Evolutionary conservation across 2,329 filamentous ascomycete species (phyloP), one percentile per base, ranked within the genome.

Genomic region (Peltaster fructicola): DNA sequence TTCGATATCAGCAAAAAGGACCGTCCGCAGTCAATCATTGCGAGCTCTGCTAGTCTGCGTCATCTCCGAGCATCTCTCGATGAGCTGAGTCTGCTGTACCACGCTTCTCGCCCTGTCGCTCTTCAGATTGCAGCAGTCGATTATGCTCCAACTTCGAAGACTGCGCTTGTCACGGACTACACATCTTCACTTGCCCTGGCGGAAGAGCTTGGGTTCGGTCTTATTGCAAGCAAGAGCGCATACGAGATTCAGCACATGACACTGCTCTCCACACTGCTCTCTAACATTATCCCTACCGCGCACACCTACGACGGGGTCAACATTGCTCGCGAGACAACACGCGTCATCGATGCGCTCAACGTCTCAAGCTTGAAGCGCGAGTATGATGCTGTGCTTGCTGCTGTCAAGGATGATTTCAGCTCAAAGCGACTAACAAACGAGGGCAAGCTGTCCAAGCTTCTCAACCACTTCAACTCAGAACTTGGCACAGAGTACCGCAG

Each of bases 221-320:
- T 98, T 20, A 69, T 98, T 22, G 68, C 78, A 35, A 92, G 81
- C 49, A 70, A 71, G 26, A 92, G 82, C 15, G 72, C 78, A 15
- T 84, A 90, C 39, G 88, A 98, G 58, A 66, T 77, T 23, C 88
- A 98, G 61, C 88, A 98, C 56, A 92, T 92, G 76, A 68, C 82
- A 6, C 57, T 92, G n/a, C 73, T 91, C 41, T 69, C 82, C 1
- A 92, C 81, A 3, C 56, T 91, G 13, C 59, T 91, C 32, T 76
- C 82, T 11, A 72, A 68, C 22, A 57, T 88, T 8, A 50, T 85
- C 14, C 82, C 82, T n/a, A 79, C 77, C 0, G 63, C 92, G 14
- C 82, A 92, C 50, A 70, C 82, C 38, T 91, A 88, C 46, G 82
- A 92, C 46, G 84, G 82, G 31, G 69, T 92, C 29, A 74, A 70